Evolutionary conservation across 305 asterid species (phyloP), one percentile per base, ranked within the genome.

Genomic region (Fraxinus xanthoxyloides): DNA sequence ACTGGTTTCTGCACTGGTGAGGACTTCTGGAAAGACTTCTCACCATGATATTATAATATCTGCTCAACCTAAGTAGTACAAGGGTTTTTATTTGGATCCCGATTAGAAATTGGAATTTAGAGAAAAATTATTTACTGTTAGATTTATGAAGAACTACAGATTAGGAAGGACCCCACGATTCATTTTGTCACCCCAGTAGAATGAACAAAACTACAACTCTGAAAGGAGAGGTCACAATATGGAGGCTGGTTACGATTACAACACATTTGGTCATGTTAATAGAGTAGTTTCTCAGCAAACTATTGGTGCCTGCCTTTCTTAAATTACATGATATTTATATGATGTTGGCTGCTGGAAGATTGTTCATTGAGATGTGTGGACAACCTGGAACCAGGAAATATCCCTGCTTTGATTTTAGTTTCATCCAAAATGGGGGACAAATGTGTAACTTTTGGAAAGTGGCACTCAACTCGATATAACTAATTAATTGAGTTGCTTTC

Each of bases 361-460:
- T 46, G 35, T 72, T 48, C 17, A 35, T 48, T 51, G 84, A 54
- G 72, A 21, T 69, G 3, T 38, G 17, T 67, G 76, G 17, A 3
- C 17, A 36, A 78, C 72, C 26, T 28, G 74, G 21, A 67, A 67
- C 23, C 31, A 67, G 74, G 74, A 67, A 67, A 67, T 65, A 10
- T 43, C 17, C 51, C 61, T 78, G 81, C 19, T 38, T n/a, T 34
- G 28, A 54, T 54, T 54, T 54, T 35, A 10, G 85, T 32, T 59
- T 70, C 21, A 34, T 48, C 46, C 70, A 59, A 24, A 79, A 59
- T 19, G 76, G n/a, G 12, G 72, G 24, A 51, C 63, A 51, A 51
- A 51, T 63, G 26, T 13, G 7, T 30, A 67, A 31, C 26, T 61
- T 56, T 83, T 80, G 24, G 7, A 81, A 61, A 84, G 79, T 23